Base-by-base conservation (phyloP, 805 yeast genomes). In the Metschnikowia chrysomelidarum region DNA sequence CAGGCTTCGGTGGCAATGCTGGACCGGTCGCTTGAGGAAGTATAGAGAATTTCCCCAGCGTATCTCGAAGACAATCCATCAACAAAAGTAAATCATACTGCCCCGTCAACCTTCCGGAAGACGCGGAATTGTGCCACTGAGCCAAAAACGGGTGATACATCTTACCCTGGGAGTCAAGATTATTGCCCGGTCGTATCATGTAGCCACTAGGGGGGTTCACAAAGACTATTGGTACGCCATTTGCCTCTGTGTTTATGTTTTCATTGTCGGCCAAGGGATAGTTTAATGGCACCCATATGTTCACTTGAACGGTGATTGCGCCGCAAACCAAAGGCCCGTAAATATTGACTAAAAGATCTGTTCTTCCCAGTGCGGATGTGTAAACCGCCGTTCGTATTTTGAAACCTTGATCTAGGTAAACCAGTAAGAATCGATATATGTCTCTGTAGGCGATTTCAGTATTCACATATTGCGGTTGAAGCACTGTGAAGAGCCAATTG, bases 261-360 rank as follows among this genome's bases (percentile, higher is more conserved):
- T 27, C 15, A 6, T 23, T 24, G 7, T 42, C 46, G 3, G 48
- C 44, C n/a, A 51, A 47, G 0, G 96, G 96, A 46, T 84, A 88
- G 16, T 68, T 64, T 18, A 71, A 69, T 0, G 95, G 95, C 4
- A 89, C 51, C 95, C 95, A 87, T 4, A 88, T 56, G 35, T 78
- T 78, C 9, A 87, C 50, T 0, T 88, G 89, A 10, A 59, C 57
- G 3, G 36, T 33, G 7, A 44, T 30, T 0, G 47, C 48, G 9
- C 59, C 54, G 4, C 45, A 26, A 1, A 60, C 54, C 4, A 81
- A 46, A 0, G 70, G 60, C 0, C 96, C 96, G 46, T 71, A 71
- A 2, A 89, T 42, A 41, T 80, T 78, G 8, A 88, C 62, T 31
- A 87, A 62, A 13, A 87, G 65, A 14, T 71, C 67, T 2, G 82